Conservation (phyloP, 148 eudicot species). For the Rhododendron mucronatum region DNA sequence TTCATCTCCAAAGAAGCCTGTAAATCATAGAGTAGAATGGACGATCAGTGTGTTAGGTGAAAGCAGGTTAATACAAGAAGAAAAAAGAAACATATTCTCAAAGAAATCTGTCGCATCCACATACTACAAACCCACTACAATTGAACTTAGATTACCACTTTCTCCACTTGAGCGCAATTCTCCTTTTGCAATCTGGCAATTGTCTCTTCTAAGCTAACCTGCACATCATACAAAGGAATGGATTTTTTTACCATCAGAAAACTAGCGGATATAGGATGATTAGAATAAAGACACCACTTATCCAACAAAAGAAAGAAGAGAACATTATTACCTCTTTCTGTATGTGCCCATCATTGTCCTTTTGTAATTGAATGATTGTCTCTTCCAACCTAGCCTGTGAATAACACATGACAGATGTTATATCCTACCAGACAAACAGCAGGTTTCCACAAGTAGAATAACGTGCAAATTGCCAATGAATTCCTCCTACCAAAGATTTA, state of each 20-base stretch:
- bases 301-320: neutral
- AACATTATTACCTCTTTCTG: conserved; percentile 42
- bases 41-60: neutral
- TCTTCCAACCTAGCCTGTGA: conserved; percentile 46
- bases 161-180: conserved; percentile 13
- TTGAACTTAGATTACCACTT: conserved; percentile 17
- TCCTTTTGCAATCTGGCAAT: conserved; percentile 12
- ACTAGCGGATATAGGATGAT: neutral
- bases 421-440: neutral
- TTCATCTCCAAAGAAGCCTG: conserved; percentile 53
- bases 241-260: neutral
- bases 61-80: neutral
- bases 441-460: neutral
- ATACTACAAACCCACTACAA: neutral
- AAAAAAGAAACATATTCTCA: neutral
- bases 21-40: conserved; percentile 8
- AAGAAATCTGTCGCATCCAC: neutral
- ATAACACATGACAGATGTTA: neutral
- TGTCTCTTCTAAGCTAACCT: conserved; percentile 16
- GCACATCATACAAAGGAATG: neutral
- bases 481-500: neutral
- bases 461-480: neutral
- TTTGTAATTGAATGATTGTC: conserved; percentile 36
- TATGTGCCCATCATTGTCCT: conserved; percentile 35
- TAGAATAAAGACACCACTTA: neutral